Evolutionary conservation across 108 stramenopile species (phyloP).

Genomic region (Cyclotella atomus): DNA sequence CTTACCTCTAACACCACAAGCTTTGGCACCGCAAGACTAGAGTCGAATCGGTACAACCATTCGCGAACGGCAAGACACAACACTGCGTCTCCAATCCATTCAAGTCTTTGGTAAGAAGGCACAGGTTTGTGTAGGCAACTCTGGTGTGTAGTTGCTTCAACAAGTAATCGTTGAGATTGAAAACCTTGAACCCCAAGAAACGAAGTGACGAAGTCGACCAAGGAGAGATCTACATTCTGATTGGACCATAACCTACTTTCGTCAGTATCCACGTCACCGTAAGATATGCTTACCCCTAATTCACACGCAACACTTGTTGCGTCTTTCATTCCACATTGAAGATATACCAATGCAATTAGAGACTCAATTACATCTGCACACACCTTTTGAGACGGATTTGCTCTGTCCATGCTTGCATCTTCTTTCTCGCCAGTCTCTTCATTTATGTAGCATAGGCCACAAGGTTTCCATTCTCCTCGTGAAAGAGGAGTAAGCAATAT

Average conservation of each 20-base stretch:
- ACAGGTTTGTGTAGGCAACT: constrained; percentile 51
- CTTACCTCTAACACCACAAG: constrained; percentile 58
- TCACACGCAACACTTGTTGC: constrained; percentile 51
- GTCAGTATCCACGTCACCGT: constrained; percentile 35
- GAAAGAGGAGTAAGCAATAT: constrained; percentile 46
- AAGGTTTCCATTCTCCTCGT: constrained; percentile 57
- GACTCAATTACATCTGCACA: constrained; percentile 70
- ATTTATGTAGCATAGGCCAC: constrained; percentile 10
- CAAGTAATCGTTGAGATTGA: constrained; percentile 33
- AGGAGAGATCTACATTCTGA: neutral
- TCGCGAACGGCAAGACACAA: constrained; percentile 60
- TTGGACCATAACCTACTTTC: neutral
- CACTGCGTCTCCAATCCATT: constrained; percentile 79
- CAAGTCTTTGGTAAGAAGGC: constrained; percentile 66
- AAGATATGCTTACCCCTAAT: constrained; percentile 29
- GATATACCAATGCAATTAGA: constrained; percentile 59
- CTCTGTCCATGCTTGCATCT: neutral
- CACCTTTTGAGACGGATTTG: constrained; percentile 20
- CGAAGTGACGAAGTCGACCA: constrained; percentile 2
- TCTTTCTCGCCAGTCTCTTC: neutral
- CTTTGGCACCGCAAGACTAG: constrained; percentile 25
- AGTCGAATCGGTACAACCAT: constrained; percentile 52
- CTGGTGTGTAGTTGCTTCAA: constrained; percentile 71
- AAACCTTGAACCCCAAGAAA: constrained; percentile 39
- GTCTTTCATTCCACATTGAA: constrained; percentile 49